Conservation (phyloP, 345 rosid species). For the Melaleuca alternifolia region DNA sequence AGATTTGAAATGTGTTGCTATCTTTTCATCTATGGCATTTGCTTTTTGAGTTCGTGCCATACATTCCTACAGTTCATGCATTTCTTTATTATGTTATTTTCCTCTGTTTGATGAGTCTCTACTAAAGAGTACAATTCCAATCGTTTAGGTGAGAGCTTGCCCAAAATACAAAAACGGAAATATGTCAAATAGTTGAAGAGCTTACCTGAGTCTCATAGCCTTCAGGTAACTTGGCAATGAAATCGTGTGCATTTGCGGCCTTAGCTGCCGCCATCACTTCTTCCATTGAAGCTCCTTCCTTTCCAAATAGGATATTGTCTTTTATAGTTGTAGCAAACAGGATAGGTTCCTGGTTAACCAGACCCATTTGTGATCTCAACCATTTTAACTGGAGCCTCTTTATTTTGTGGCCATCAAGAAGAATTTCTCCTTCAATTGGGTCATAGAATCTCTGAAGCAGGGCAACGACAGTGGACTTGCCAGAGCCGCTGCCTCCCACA, state of each 20-base stretch:
- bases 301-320: slow-evolving; percentile 56
- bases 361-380: slow-evolving; percentile 59
- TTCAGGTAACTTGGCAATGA: slow-evolving; percentile 48
- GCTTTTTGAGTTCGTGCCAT: not conserved
- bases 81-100: not conserved
- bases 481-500: slow-evolving; percentile 67
- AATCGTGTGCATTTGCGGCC: slow-evolving; percentile 59
- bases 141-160: not conserved
- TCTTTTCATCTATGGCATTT: not conserved
- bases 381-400: slow-evolving; percentile 52
- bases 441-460: slow-evolving; percentile 62
- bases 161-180: not conserved
- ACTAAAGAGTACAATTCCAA: not conserved
- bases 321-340: slow-evolving; percentile 52
- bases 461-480: slow-evolving; percentile 52
- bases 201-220: slow-evolving; percentile 64
- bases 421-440: slow-evolving; percentile 40
- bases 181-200: not conserved
- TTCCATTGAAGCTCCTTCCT: slow-evolving; percentile 53
- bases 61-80: not conserved
- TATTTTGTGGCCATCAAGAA: slow-evolving; percentile 49
- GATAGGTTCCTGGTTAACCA: slow-evolving; percentile 58
- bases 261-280: slow-evolving; percentile 44
- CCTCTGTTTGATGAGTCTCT: not conserved
- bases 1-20: not conserved